Evolutionary conservation across 768 basidiomycete species (phyloP).

Genomic region (Candolleomyces aberdarensis): DNA sequence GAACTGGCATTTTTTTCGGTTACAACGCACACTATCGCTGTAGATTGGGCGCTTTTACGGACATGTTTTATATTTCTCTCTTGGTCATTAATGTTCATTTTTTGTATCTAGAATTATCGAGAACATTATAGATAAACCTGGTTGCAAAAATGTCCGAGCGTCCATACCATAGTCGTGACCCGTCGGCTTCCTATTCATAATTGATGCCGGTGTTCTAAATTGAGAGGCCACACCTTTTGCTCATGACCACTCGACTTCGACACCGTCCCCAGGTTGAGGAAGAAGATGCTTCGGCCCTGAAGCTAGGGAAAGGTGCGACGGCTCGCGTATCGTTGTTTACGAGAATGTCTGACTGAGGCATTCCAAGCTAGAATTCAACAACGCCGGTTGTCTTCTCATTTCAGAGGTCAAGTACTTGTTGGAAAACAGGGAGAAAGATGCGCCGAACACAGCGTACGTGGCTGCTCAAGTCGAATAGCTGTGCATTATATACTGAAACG

Average conservation of each 20-base stretch:
- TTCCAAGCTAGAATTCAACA: conserved; percentile 71
- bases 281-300: conserved; percentile 82
- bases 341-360: background rate
- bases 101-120: too few relatives aligned
- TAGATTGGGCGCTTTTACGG: too few relatives aligned
- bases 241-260: conserved; percentile 60
- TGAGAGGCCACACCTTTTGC: background rate
- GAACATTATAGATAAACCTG: too few relatives aligned
- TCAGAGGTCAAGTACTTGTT: conserved; percentile 91
- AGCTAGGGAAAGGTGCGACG: conserved; percentile 69
- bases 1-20: too few relatives aligned
- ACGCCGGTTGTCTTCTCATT: conserved; percentile 86
- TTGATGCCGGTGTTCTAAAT: background rate
- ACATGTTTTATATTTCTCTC: too few relatives aligned
- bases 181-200: too few relatives aligned
- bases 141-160: too few relatives aligned
- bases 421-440: conserved; percentile 84
- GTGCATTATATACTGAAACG: background rate
- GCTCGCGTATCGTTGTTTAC: too few relatives aligned
- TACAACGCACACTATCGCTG: too few relatives aligned
- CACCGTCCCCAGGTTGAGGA: conserved; percentile 69
- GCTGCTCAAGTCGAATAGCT: background rate
- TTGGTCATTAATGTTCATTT: too few relatives aligned
- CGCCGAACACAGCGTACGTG: conserved; percentile 80
- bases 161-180: too few relatives aligned